Base-by-base conservation (phyloP, 169 alveolate species). In the Eimeria praecox region DNA sequence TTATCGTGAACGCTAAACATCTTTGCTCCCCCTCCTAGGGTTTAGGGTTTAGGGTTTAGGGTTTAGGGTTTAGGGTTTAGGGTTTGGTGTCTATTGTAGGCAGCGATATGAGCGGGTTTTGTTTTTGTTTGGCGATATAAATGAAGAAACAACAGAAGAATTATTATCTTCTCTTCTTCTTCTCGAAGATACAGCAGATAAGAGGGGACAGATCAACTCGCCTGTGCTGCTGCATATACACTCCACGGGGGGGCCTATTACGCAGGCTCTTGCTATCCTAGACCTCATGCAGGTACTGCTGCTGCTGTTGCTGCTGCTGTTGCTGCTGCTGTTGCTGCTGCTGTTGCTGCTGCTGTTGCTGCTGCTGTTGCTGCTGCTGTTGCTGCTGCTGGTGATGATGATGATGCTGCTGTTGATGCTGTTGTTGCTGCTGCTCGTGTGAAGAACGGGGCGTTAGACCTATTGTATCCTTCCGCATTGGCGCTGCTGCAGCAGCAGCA, bases 251-350 rank as follows among this genome's bases (percentile, higher is more conserved):
- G 91, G 91, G 56, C 54, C 91, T 3, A 40, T 83, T 16, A 83
- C 91, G 10, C 71, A 83, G 30, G 91, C 91, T 12, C 75, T 83
- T 20, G 91, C 91, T 54, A 33, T 83, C 75, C 59, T 83, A 27
- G 91, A 83, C 77, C 91, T 83, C 77, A 83, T 83, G 75, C 91
- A 83, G 91, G 91, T 83, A 40, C 30, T 83, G 91, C 73, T 52
- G 75, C 46, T 54, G 71, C 77, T 54, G 52, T 77, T 49, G 91
- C 91, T 30, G 46, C 54, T 52, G 75, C 52, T 2, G 52, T 27
- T 52, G 46, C 52, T 30, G 64, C 52, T 54, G 49, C 52, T 78
- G 89, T 30, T 38, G 56, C 18, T 73, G 46, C 22, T 0, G 75
- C 38, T 75, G 3, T 14, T 75, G 46, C 30, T 75, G 85, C 85